Conservation (phyloP, 2,329 filamentous ascomycete genomes). For the Aspergillus ibericus region DNA sequence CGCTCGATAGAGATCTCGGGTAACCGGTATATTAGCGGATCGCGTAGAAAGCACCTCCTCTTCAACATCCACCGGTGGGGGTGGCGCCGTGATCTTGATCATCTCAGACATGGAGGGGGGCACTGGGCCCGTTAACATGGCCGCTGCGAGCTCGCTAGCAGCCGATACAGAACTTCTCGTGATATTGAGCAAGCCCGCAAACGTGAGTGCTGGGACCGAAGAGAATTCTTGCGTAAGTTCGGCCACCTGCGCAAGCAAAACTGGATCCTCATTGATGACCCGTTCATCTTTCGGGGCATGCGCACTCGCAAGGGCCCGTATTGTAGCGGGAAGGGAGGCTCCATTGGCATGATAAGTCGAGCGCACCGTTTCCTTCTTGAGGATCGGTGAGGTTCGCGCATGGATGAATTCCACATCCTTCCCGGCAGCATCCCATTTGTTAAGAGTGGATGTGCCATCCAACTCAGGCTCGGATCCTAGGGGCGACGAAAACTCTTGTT, state of each 20-base stretch:
- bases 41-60: constrained; percentile 23
- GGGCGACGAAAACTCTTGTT: constrained; percentile 14
- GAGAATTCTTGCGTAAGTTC: constrained; percentile 59
- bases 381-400: constrained; percentile 49
- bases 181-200: constrained; percentile 56
- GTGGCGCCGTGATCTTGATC: constrained; percentile 44
- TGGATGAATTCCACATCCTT: constrained; percentile 63
- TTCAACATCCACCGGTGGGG: constrained; percentile 22
- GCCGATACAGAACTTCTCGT: constrained; percentile 58
- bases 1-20: constrained; percentile 27
- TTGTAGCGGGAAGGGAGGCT: constrained; percentile 56
- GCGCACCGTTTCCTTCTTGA: constrained; percentile 49
- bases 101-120: constrained; percentile 35
- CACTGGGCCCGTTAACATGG: constrained; percentile 46
- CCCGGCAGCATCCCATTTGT: constrained; percentile 60
- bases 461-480: constrained; percentile 16
- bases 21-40: constrained; percentile 6
- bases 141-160: constrained; percentile 61
- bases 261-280: constrained; percentile 41
- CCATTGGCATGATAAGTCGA: constrained; percentile 62
- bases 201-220: constrained; percentile 48
- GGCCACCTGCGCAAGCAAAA: constrained; percentile 51
- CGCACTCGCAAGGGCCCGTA: constrained; percentile 54
- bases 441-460: constrained; percentile 30
- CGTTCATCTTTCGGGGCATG: constrained; percentile 44